phyloP scores from a whole-genome alignment of 768 basidiomycete species.

The Mycena haematopus region DNA sequence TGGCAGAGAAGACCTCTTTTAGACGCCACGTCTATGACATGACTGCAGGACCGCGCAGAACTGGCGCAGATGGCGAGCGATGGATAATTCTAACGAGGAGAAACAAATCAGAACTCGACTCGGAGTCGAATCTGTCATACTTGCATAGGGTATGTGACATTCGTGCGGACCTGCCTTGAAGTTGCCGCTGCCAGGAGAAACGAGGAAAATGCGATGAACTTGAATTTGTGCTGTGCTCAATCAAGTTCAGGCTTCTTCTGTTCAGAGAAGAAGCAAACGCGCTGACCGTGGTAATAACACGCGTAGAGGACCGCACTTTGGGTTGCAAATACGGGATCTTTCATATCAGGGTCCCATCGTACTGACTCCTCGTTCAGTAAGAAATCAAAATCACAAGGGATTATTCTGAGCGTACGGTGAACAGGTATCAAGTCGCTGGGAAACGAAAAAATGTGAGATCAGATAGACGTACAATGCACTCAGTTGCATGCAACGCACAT shows the following conservation, averaged over 20 bases:
- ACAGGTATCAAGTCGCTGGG: constrained; percentile 62
- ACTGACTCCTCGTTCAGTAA: constrained; percentile 36
- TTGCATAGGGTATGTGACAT: no score
- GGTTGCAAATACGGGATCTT: constrained; percentile 29
- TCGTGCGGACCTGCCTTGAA: no score
- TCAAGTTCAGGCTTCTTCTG: no score
- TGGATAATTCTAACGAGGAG: constrained; percentile 44
- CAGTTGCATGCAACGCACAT: no score
- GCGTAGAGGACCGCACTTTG: constrained; percentile 34
- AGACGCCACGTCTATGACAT: constrained; percentile 56
- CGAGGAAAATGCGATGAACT: constrained; percentile 74
- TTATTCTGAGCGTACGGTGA: constrained; percentile 43
- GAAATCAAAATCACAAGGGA: not conserved
- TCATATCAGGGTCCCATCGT: constrained; percentile 37
- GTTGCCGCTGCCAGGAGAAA: constrained; percentile 41
- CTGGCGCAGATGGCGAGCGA: constrained; percentile 77
- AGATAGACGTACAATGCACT: no score
- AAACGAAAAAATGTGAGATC: no score
- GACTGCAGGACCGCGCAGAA: constrained; percentile 68
- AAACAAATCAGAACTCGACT: not conserved
- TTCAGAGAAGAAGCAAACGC: not conserved
- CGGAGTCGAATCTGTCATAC: constrained; percentile 29
- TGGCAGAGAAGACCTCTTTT: constrained; percentile 15
- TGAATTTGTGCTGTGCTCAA: constrained; percentile 52
- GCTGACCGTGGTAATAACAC: constrained; percentile 32